Evolutionary conservation across 495 filamentous ascomycete species (phyloP), one percentile per base, ranked within the genome.

Genomic region (Tuber microsphaerosporum): DNA sequence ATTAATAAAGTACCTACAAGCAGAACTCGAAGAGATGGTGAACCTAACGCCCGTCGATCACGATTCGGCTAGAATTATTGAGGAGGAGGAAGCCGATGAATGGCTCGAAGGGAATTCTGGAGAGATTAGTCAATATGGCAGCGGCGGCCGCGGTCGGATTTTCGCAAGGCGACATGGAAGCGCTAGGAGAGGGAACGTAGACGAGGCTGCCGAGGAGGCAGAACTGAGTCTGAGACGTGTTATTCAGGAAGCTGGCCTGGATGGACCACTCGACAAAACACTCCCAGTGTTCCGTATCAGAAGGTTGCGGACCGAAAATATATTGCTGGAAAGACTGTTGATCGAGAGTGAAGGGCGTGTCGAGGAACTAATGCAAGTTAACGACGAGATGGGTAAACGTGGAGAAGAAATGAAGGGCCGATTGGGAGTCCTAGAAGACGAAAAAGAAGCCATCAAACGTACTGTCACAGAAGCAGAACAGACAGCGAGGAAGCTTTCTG

Each of bases 1-100:
- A 37, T 70, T 79, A n/a, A 74, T 82, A 42, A 69, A 75, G 9
- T 80, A 82, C 70, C 75, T 82, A n/a, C 81, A 82, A 51, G 81
- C 72, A 2, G 81, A 82, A 56, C 75, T 82, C 9, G 81, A 82
- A n/a, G 81, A 82, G 71, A 78, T 80, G 70, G 81, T 78, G 71
- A 82, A 82, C 72, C 71, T 77, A 16, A 82, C 82, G 80, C 81
- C 80, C 1, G 81, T 82, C 37, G 80, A 82, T n/a, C 76, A 81
- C 20, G 77, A 76, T 22, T 80, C 73, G 8, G 79, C 77, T 34
- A 73, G 76, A n/a, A 75, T 79, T 65, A 82, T 81, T 19, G 79
- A 81, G 34, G 76, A 78, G 34, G 74, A 73, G 70, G 80, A 81
- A 44, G 78, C 41, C 6, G 73, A 79, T 26, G 77, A 73, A 34